phyloP scores from a whole-genome alignment of 1,284 basidiomycete species.

The Meripilus lineatus region DNA sequence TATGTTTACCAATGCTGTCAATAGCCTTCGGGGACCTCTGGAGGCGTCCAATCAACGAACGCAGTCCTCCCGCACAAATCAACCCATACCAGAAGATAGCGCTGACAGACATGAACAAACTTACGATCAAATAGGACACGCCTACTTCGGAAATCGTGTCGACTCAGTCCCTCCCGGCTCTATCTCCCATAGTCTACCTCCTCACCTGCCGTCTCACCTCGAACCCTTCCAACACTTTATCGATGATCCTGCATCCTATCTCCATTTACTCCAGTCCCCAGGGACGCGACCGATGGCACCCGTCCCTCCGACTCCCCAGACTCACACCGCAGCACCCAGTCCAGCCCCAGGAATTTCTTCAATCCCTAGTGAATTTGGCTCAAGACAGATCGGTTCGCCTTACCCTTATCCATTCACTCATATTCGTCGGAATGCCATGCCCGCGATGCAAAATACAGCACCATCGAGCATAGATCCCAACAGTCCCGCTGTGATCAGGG shows the following conservation, averaged over 20 bases:
- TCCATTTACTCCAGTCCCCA: slow-evolving; percentile 52
- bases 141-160: slow-evolving; percentile 11
- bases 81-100: neutral
- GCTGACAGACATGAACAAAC: too few relatives aligned
- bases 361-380: slow-evolving; percentile 32
- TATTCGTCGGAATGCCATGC: slow-evolving; percentile 48
- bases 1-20: slow-evolving; percentile 41
- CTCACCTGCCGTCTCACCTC: slow-evolving; percentile 28
- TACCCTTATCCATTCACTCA: slow-evolving; percentile 74
- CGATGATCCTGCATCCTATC: slow-evolving; percentile 53
- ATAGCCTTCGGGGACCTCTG: slow-evolving; percentile 21
- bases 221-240: slow-evolving; percentile 46
- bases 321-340: slow-evolving; percentile 63
- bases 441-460: slow-evolving; percentile 34
- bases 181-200: slow-evolving; percentile 16
- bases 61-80: neutral
- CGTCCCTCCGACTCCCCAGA: slow-evolving; percentile 71
- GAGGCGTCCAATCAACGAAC: neutral
- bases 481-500: slow-evolving; percentile 48
- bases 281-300: slow-evolving; percentile 59
- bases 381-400: slow-evolving; percentile 55
- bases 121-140: too few relatives aligned
- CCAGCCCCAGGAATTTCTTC: slow-evolving; percentile 55
- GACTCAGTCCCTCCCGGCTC: too few relatives aligned
- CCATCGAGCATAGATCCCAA: slow-evolving; percentile 46